Evolutionary conservation across 495 filamentous ascomycete genomes (phyloP).

Genomic region (Annulohypoxylon bovei): DNA sequence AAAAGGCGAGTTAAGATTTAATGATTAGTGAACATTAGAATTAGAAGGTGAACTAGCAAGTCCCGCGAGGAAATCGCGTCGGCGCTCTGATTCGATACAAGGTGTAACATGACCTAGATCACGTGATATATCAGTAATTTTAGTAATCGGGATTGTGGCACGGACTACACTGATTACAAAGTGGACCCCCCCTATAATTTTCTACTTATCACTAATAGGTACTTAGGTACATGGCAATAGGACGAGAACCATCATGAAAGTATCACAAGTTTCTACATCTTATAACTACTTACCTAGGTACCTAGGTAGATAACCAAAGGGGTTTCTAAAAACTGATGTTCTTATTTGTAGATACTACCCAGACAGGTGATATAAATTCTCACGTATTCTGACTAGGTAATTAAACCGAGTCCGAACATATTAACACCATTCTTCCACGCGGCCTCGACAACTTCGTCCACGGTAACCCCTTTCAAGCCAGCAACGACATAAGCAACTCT

Average conservation of each 20-base stretch:
- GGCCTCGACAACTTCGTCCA: constrained; percentile 77
- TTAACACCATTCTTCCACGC: constrained; percentile 77
- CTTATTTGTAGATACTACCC: no score
- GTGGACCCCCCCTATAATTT: not conserved
- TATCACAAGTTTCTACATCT: no score
- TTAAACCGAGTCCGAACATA: constrained; percentile 71
- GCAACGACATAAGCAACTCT: constrained; percentile 79
- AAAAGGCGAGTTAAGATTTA: not conserved
- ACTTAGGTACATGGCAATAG: no score
- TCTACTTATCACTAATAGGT: not conserved
- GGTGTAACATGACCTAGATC: not conserved
- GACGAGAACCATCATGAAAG: no score
- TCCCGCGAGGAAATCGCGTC: not conserved
- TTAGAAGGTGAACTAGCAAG: not conserved
- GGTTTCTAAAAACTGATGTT: no score
- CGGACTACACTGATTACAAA: not conserved
- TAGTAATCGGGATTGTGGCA: not conserved
- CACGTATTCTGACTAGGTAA: not conserved
- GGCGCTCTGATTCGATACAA: constrained; percentile 16
- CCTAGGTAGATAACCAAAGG: not conserved
- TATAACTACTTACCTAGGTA: no score
- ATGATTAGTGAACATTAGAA: constrained; percentile 38
- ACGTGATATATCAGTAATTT: not conserved
- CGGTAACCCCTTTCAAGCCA: constrained; percentile 70
- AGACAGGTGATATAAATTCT: not conserved